phyloP scores from a whole-genome alignment of 805 yeast genomes.

The Kuraishia piskuri region DNA sequence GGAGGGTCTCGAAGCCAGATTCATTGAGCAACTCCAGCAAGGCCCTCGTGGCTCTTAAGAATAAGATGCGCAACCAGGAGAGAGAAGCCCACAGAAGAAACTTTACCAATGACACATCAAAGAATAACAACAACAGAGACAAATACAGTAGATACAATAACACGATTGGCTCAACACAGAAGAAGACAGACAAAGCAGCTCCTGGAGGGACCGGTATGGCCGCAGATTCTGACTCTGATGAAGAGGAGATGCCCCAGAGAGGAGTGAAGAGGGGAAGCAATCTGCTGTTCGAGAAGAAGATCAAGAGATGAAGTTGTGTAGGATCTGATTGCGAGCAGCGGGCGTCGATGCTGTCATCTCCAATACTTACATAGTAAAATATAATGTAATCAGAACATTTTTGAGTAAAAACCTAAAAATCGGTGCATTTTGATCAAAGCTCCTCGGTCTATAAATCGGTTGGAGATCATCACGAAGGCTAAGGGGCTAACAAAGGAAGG shows the following conservation, averaged over 20 bases:
- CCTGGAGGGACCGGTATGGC: background rate
- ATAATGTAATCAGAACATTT: too few species aligned
- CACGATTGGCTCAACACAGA: background rate
- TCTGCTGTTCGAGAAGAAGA: slow-evolving; percentile 6
- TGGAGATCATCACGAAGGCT: background rate
- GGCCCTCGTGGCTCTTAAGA: slow-evolving; percentile 6
- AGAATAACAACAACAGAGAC: background rate
- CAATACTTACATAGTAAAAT: too few species aligned
- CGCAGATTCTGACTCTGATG: slow-evolving; percentile 3
- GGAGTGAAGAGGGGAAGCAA: slow-evolving; percentile 8
- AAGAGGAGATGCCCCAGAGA: slow-evolving; percentile 1
- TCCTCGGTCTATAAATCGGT: background rate
- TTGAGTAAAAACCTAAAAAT: background rate
- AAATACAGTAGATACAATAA: background rate
- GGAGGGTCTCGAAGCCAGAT: slow-evolving; percentile 5
- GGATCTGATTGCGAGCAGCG: too few species aligned
- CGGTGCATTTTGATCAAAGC: background rate
- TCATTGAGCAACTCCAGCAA: background rate
- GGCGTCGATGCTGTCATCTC: background rate
- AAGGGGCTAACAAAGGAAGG: background rate
- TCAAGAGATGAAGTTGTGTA: background rate
- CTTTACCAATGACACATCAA: background rate
- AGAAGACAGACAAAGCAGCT: background rate
- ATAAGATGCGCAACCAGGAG: slow-evolving; percentile 7
- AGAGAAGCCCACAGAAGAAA: slow-evolving; percentile 1